Base-by-base conservation (phyloP, 2,329 filamentous ascomycete genomes). In the Xylariales sp. region DNA sequence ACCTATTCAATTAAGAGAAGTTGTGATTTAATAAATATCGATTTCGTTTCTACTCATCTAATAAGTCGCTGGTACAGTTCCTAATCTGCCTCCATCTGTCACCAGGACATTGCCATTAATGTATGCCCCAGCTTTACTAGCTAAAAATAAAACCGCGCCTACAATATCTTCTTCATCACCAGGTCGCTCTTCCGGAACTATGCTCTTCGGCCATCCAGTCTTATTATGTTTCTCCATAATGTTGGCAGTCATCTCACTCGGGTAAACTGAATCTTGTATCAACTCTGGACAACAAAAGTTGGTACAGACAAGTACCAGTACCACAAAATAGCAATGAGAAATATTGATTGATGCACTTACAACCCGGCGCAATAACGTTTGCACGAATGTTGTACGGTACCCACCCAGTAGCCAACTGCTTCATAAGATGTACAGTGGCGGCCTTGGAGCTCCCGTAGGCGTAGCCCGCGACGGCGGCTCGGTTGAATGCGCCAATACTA, bases 81-180 rank as follows among this genome's bases (percentile, higher is more conserved):
- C 42, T 14, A 40, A 29, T 19, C 42, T 39, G 6, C 43, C 43
- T 21, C 43, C 40, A 40, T 45, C 43, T 10, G 43, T 40, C 17
- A 42, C 27, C 2, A 45, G 33, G 27, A 45, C 40, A 27, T 42
- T 42, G 3, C 43, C 40, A 20, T 45, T 43, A 32, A 40, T 25
- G 24, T 42, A 46, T 24, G 40, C 41, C 5, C 41, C 41, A 11
- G 38, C 41, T 15, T 30, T 37, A 33, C 44, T 27, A 7, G 43
- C 41, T 33, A 46, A 38, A 16, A 46, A 45, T 11, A 45, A 32
- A 18, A 45, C 42, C 24, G 43, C 40, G 3, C 40, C 40, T 31
- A 40, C 43, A 18, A 45, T 45, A 15, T 45, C 40, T 29, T 45
- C 43, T 31, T 45, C 43, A 20, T 43, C 40, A 8, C 43, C 43